phyloP scores from a whole-genome alignment of 2,329 filamentous ascomycete species.

The Fusarium beomiforme region DNA sequence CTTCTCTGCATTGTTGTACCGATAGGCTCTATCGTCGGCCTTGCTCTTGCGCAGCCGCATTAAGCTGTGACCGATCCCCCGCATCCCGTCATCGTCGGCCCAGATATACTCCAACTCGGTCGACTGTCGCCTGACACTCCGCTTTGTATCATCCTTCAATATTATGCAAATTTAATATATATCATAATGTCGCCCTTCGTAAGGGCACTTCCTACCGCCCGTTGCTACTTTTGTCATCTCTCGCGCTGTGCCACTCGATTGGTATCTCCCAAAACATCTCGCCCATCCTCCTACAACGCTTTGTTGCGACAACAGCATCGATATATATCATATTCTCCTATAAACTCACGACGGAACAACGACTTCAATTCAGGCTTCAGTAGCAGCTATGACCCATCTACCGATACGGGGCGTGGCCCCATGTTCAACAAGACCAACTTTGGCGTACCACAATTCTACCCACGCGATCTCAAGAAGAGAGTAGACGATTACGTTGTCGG shows the following conservation, averaged over 20 bases:
- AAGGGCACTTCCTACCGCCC: constrained; percentile 35
- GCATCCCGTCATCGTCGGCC: constrained; percentile 40
- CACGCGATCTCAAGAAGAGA: constrained; percentile 81
- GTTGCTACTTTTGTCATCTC: constrained; percentile 18
- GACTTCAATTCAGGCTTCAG: constrained; percentile 68
- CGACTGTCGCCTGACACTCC: constrained; percentile 32
- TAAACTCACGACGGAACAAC: constrained; percentile 53
- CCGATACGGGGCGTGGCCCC: constrained; percentile 64
- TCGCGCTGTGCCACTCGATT: constrained; percentile 14
- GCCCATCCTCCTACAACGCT: not conserved
- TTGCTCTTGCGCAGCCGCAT: constrained; percentile 20
- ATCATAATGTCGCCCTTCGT: constrained; percentile 40
- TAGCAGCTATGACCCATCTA: constrained; percentile 66
- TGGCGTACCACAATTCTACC: constrained; percentile 72
- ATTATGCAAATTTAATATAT: constrained; percentile 38
- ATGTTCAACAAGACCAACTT: constrained; percentile 68
- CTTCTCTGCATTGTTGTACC: not conserved
- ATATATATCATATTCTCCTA: constrained; percentile 36
- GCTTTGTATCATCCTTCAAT: constrained; percentile 1
- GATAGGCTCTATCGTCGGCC: constrained; percentile 25
- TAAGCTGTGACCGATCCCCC: constrained; percentile 34
- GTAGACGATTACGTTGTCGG: constrained; percentile 97
- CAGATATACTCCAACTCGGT: constrained; percentile 31
- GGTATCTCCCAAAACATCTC: not conserved
- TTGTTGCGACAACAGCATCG: constrained; percentile 35